These are phyloP conservation scores for Berkeleyomyces basicola DNA, from an alignment of 2,329 filamentous ascomycete genomes.

Conservation along the genomic window DNA sequence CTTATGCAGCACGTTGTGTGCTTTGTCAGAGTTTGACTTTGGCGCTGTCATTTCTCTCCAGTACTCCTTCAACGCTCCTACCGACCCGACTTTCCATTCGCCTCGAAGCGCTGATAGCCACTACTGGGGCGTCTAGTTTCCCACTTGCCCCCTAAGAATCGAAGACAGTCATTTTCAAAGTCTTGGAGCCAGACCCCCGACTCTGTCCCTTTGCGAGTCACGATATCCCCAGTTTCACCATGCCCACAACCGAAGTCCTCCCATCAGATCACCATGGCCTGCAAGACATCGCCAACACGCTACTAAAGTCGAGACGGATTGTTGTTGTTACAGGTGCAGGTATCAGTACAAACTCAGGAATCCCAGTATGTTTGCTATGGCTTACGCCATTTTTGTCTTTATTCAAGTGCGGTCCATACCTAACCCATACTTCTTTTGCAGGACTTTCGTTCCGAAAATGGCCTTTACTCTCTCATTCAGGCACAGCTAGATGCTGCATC, in stretches of 20 bases:
- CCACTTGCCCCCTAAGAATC: background rate
- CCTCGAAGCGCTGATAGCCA: background rate
- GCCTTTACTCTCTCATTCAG: slow-evolving; percentile 56
- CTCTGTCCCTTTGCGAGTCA: background rate
- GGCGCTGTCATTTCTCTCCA: background rate
- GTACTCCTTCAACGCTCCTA: background rate
- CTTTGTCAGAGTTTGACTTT: background rate
- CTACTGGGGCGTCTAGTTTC: background rate
- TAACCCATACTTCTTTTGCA: slow-evolving; percentile 18
- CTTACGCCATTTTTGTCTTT: background rate
- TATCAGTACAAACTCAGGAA: slow-evolving; percentile 61
- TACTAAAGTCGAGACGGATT: slow-evolving; percentile 51
- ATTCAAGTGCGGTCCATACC: background rate
- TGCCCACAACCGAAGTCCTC: slow-evolving; percentile 42
- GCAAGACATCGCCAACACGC: slow-evolving; percentile 46
- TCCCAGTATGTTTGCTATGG: slow-evolving; percentile 36
- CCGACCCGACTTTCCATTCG: background rate
- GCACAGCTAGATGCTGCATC: slow-evolving; percentile 43
- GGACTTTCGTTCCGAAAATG: slow-evolving; percentile 59
- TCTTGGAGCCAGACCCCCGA: background rate
- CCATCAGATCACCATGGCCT: slow-evolving; percentile 35
- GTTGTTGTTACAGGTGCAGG: slow-evolving; percentile 56
- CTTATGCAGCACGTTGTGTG: background rate
- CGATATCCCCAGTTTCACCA: slow-evolving; percentile 20
- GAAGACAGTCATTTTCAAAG: background rate